phyloP scores from a whole-genome alignment of 495 filamentous ascomycete genomes.

The Hyphodiscus hymeniophilus region DNA sequence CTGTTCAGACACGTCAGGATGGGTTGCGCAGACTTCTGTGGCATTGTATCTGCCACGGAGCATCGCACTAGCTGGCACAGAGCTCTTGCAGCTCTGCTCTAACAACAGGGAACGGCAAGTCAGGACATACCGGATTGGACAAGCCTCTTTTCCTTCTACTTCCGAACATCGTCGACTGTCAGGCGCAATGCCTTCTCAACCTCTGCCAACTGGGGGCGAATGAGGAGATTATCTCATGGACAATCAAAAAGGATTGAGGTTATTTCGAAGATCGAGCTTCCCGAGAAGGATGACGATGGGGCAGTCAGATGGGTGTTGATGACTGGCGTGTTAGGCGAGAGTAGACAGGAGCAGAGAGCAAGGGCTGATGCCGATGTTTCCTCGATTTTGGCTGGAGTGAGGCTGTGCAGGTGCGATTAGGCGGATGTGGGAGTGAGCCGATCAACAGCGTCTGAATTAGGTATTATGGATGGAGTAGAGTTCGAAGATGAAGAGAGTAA shows the following conservation, averaged over 20 bases:
- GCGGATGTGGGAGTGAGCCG: too few species aligned
- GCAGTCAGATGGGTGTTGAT: background rate
- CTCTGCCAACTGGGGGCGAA: constrained; percentile 23
- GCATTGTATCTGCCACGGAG: background rate
- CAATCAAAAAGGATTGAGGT: constrained; percentile 6
- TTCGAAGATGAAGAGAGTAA: too few species aligned
- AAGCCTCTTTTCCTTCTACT: constrained; percentile 39
- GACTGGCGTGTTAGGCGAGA: background rate
- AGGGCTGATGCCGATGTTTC: too few species aligned
- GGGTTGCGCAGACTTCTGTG: background rate
- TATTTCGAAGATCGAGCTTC: background rate
- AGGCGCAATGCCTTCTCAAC: constrained; percentile 8
- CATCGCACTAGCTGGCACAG: background rate
- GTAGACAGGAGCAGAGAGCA: too few species aligned
- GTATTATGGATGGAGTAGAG: too few species aligned
- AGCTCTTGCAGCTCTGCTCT: background rate
- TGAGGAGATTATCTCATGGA: constrained; percentile 19
- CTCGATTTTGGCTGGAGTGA: too few species aligned
- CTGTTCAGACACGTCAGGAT: constrained; percentile 30
- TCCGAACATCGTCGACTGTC: constrained; percentile 39
- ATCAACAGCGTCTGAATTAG: too few species aligned
- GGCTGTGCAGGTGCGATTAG: too few species aligned
- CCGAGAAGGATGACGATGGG: constrained; percentile 16
- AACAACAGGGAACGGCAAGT: constrained; percentile 1
- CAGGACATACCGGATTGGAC: constrained; percentile 45